Evolutionary conservation across 2,329 filamentous ascomycete genomes (phyloP).

Genomic region (Colletotrichum camelliae): DNA sequence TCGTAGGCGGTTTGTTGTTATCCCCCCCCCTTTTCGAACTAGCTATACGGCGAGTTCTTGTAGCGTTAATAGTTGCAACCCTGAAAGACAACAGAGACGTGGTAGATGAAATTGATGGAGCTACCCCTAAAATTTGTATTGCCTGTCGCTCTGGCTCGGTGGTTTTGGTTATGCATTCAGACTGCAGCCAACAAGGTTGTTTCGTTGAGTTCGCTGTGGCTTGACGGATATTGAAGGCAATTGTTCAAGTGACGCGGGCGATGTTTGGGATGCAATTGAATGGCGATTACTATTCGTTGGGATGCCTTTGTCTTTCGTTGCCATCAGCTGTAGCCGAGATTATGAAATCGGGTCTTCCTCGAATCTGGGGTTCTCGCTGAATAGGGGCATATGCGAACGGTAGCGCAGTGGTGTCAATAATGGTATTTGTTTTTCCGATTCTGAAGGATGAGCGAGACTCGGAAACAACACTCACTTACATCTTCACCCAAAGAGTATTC

Average conservation of each 20-base stretch:
- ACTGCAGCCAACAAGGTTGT: neutral
- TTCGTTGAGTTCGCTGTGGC: neutral
- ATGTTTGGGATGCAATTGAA: neutral
- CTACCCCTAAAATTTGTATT: neutral
- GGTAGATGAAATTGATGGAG: neutral
- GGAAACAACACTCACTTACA: neutral
- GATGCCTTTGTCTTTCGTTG: neutral
- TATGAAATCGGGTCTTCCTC: neutral
- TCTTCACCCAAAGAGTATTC: neutral
- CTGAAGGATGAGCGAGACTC: neutral
- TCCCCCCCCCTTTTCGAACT: neutral
- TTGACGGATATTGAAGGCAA: neutral
- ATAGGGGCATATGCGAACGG: neutral
- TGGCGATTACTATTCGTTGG: neutral
- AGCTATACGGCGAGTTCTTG: neutral
- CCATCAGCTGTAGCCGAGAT: neutral
- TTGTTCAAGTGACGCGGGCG: neutral
- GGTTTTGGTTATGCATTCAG: neutral
- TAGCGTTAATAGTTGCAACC: neutral
- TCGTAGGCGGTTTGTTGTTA: neutral
- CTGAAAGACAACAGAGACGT: neutral
- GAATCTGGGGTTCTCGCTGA: neutral
- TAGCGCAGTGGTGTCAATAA: neutral
- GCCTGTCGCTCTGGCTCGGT: neutral
- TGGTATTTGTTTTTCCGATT: neutral